Conservation (phyloP, 108 stramenopile species). For the Ochromonas danica region DNA sequence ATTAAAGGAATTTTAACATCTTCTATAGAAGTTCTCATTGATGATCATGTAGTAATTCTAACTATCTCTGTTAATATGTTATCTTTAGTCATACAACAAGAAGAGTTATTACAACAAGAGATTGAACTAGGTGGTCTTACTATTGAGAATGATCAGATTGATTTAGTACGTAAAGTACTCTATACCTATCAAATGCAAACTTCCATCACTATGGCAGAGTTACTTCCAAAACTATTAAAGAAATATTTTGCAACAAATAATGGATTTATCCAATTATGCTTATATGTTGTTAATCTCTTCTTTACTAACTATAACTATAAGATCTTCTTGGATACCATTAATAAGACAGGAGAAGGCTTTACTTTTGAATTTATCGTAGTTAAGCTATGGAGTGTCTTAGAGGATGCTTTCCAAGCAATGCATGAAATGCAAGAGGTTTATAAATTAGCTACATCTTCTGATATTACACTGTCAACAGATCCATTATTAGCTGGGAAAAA, state of each 20-base stretch:
- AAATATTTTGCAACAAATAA: not conserved
- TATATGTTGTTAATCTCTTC: too few relatives aligned
- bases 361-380: slow-evolving; percentile 7
- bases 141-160: too few relatives aligned
- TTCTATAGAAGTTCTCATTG: too few relatives aligned
- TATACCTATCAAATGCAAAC: not conserved
- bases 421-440: not conserved
- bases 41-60: too few relatives aligned
- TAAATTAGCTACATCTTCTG: slow-evolving; percentile 3
- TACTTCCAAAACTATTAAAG: not conserved
- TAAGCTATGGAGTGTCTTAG: not conserved
- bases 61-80: too few relatives aligned
- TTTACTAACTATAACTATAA: too few relatives aligned
- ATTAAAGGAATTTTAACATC: too few relatives aligned
- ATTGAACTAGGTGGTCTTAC: too few relatives aligned
- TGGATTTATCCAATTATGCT: too few relatives aligned
- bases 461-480: not conserved
- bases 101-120: too few relatives aligned
- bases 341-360: not conserved
- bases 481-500: not conserved
- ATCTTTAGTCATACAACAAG: too few relatives aligned
- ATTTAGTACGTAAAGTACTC: not conserved
- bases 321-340: not conserved
- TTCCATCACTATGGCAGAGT: not conserved
- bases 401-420: not conserved